Base-by-base conservation (phyloP, 2,329 filamentous ascomycete species). In the Paecilomyces sp. region DNA sequence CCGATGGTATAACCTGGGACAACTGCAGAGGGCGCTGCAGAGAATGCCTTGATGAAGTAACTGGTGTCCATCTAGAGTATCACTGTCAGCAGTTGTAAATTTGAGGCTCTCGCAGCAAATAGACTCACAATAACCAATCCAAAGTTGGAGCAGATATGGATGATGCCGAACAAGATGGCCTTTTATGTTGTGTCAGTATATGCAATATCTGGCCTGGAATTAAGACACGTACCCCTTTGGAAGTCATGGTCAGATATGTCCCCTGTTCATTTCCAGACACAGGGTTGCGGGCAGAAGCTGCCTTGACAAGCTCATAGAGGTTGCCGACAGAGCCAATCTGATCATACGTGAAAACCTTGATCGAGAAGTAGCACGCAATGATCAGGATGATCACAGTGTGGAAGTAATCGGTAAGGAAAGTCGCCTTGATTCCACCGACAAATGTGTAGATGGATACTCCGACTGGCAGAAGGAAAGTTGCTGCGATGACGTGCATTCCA, bases 201-300 rank as follows among this genome's bases (percentile, higher is more conserved):
- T 7, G 1, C 57, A 56, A 28, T 36, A 47, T 0, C 1, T 9
- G 8, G 79, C 79, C 0, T 74, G 13, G 79, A 79, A 78, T 66
- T 0, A 77, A 74, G 22, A 1, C 68, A 74, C 71, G 74, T 34
- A 79, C 77, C 18, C 73, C 73, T 58, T 82, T 80, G 2, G 81
- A 83, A 0, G 78, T 82, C 80, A 85, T 82, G 0, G 83, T 85
- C 57, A 85, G 63, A 60, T 82, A 83, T 0, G 80, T 81, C 0
- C 82, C 82, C n/a, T 77, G 67, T 18, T 82, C 70, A 41, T 85
- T 85, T 0, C 82, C 83, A 0, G 71, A 67, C 0, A 85, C 78
- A 0, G 82, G 82, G 41, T 79, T 73, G 0, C 71, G 70, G 2
- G 71, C 66, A 0, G 75, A 77, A 0, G 80, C 79, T 3, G 77